A percentile compares a stretch with the other conserved stretches of the same genome.
phyloP scores from a whole-genome alignment of 805 yeast species.

The Metschnikowia anglica region DNA sequence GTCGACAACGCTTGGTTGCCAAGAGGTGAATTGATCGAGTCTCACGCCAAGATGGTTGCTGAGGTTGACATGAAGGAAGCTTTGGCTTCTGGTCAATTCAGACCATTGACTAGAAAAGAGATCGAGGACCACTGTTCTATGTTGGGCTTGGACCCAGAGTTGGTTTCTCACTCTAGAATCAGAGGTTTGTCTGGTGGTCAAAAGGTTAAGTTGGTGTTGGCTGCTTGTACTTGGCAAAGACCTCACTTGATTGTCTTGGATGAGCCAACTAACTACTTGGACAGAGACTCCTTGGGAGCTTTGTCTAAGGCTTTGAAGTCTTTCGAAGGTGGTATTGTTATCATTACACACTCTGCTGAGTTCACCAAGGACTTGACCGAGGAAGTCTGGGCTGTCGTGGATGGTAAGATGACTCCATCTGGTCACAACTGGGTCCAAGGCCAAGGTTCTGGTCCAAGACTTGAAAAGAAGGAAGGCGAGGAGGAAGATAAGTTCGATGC shows the following conservation, averaged over 20 bases:
- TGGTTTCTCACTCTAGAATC: slow-evolving; percentile 99
- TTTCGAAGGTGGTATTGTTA: slow-evolving; percentile 99
- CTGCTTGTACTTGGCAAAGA: slow-evolving; percentile 99
- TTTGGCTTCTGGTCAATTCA: slow-evolving; percentile 99
- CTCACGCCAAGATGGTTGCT: slow-evolving; percentile 97
- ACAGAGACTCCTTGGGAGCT: slow-evolving; percentile 99
- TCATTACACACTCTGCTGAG: slow-evolving; percentile 99
- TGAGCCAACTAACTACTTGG: slow-evolving; percentile 99
- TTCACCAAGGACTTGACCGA: slow-evolving; percentile 99
- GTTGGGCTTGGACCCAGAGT: slow-evolving; percentile 98
- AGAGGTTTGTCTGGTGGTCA: slow-evolving; percentile 99
- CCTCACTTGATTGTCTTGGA: slow-evolving; percentile 99
- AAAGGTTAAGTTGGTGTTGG: slow-evolving; percentile 98
- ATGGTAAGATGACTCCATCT: slow-evolving; percentile 99
- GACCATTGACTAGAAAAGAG: slow-evolving; percentile 99
- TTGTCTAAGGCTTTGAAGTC: slow-evolving; percentile 97
- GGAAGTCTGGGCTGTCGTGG: slow-evolving; percentile 99
- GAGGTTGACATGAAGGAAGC: slow-evolving; percentile 99
- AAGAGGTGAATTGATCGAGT: slow-evolving; percentile 95
- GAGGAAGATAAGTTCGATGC: slow-evolving; percentile 99
- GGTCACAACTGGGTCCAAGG: slow-evolving; percentile 99
- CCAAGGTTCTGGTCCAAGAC: slow-evolving; percentile 99
- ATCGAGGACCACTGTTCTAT: slow-evolving; percentile 97
- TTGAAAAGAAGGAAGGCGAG: slow-evolving; percentile 86
- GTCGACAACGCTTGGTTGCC: slow-evolving; percentile 99